phyloP scores from a whole-genome alignment of 2,329 filamentous ascomycete genomes.

The Cladosporium sp. region DNA sequence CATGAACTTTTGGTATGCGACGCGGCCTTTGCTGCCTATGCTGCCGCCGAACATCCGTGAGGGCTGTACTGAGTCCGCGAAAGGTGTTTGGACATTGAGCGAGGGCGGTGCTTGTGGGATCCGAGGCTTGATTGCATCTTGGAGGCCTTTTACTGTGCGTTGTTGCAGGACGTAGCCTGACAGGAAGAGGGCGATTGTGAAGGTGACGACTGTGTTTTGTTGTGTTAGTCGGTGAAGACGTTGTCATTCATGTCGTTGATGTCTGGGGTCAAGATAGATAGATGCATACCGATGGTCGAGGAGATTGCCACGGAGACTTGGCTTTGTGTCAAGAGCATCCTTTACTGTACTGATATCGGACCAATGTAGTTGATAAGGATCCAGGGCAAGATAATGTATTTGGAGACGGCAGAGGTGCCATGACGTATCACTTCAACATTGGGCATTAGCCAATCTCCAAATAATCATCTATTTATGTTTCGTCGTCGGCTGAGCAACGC shows the following conservation, averaged over 20 bases:
- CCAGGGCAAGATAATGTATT: slow-evolving; percentile 12
- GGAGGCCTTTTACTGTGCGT: slow-evolving; percentile 75
- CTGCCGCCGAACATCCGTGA: slow-evolving; percentile 33
- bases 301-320: slow-evolving; percentile 71
- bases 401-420: background rate
- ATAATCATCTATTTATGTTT: slow-evolving; percentile 8
- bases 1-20: slow-evolving; percentile 33
- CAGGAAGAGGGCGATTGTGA: slow-evolving; percentile 70
- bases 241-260: background rate
- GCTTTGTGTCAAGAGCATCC: slow-evolving; percentile 64
- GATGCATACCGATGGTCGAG: slow-evolving; percentile 59
- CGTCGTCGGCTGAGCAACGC: slow-evolving; percentile 17
- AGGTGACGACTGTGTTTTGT: slow-evolving; percentile 28
- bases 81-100: slow-evolving; percentile 17
- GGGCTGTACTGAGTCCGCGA: slow-evolving; percentile 23
- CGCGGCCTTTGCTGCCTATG: slow-evolving; percentile 23
- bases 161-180: slow-evolving; percentile 88
- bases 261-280: slow-evolving; percentile 43
- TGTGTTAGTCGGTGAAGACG: slow-evolving; percentile 1
- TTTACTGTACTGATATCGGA: slow-evolving; percentile 22
- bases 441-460: background rate
- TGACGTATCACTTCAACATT: slow-evolving; percentile 9
- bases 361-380: background rate
- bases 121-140: slow-evolving; percentile 66
- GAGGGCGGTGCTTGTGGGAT: slow-evolving; percentile 43